A percentile compares a stretch with the other conserved stretches of the same genome.
Conservation (phyloP, 805 yeast species). For the Candida easanensis region DNA sequence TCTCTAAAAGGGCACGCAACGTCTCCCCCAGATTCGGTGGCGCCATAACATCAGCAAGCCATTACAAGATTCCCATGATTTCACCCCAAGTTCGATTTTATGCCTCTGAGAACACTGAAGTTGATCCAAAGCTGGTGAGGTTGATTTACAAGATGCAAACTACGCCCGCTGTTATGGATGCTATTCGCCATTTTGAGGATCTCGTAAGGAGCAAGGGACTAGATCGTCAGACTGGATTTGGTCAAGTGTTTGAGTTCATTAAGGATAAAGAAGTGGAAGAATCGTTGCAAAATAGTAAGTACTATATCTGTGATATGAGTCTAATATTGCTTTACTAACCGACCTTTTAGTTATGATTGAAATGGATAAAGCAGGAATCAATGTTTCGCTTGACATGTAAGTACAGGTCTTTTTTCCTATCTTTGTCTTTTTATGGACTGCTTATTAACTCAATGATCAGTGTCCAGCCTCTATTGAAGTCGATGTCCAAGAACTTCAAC, state of each 20-base stretch:
- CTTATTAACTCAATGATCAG: background rate
- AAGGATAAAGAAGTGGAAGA: conserved; percentile 13
- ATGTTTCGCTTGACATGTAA: conserved; percentile 11
- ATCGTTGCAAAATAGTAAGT: conserved; percentile 13
- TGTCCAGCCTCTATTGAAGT: conserved; percentile 11
- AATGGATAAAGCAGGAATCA: conserved; percentile 18
- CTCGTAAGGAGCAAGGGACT: conserved; percentile 12
- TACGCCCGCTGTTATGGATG: conserved; percentile 15
- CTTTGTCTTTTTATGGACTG: too few relatives aligned
- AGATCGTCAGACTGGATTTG: conserved; percentile 9
- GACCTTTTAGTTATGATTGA: conserved; percentile 15
- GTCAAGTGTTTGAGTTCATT: conserved; percentile 9
- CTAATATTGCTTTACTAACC: background rate
- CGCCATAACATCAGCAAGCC: background rate
- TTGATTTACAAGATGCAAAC: conserved; percentile 16
- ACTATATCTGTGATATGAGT: background rate
- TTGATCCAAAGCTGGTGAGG: conserved; percentile 14
- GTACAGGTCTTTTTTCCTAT: conserved; percentile 2
- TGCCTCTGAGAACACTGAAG: conserved; percentile 14
- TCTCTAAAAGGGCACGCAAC: too few relatives aligned
- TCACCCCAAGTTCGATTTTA: background rate
- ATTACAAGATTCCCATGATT: background rate
- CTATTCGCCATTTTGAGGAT: conserved; percentile 7
- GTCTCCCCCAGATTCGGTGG: background rate
- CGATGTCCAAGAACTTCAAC: conserved; percentile 12